These are phyloP conservation scores for Wickerhamiella bombiphila DNA, from an alignment of 805 yeast genomes.

Conservation along the genomic window DNA sequence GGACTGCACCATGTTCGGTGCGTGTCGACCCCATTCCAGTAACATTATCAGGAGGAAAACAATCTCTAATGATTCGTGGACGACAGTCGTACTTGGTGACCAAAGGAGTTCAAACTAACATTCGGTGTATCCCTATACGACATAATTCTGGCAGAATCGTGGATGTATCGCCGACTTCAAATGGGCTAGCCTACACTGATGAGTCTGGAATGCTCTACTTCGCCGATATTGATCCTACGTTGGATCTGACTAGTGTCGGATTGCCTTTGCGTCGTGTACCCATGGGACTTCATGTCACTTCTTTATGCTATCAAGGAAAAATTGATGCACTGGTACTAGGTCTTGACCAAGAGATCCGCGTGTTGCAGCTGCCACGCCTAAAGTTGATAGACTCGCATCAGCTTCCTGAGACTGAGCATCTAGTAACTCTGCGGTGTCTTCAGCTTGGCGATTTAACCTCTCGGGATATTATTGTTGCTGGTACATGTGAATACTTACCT, in stretches of 20 bases:
- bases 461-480: conserved; percentile 61
- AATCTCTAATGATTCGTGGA: conserved; percentile 10
- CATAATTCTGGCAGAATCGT: conserved; percentile 2
- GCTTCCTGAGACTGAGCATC: conserved; percentile 10
- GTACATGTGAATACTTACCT: conserved; percentile 40
- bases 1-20: conserved; percentile 8
- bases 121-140: conserved; percentile 8
- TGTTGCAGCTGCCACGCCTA: neutral
- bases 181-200: neutral
- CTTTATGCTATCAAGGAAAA: neutral
- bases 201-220: neutral
- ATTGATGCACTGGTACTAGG: neutral
- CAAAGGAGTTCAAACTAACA: conserved; percentile 4
- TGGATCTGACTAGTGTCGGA: neutral
- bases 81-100: conserved; percentile 6
- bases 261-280: neutral
- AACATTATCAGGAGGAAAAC: conserved; percentile 1
- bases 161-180: conserved; percentile 1
- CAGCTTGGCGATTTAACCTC: conserved; percentile 13
- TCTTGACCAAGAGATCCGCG: neutral
- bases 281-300: neutral
- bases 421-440: conserved; percentile 5
- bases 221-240: neutral
- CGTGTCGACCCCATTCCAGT: conserved; percentile 11
- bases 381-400: neutral